A percentile compares a stretch with the other conserved stretches of the same genome.
phyloP scores from a whole-genome alignment of 192 early-diverging fungal species.

The Gamsiella multidivaricata region DNA sequence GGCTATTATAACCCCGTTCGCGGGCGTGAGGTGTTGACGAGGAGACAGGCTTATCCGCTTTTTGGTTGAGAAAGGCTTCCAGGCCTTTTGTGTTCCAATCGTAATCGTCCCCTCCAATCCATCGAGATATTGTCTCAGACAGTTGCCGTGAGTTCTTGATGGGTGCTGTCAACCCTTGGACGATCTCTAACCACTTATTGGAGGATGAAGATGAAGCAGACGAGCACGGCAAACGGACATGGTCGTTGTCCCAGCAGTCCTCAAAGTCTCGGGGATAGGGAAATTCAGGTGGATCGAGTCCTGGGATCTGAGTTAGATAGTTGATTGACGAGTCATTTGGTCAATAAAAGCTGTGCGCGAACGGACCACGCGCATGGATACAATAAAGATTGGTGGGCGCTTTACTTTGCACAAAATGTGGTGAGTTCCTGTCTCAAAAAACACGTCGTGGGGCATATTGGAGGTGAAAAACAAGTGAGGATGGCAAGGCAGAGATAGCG shows the following conservation, averaged over 20 bases:
- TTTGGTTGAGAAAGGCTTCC: constrained; percentile 29
- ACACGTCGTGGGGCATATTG: neutral
- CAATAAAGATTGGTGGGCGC: neutral
- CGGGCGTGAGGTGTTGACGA: neutral
- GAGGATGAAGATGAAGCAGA: neutral
- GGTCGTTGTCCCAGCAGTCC: constrained; percentile 34
- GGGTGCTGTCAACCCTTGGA: constrained; percentile 29
- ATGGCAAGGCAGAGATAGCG: neutral
- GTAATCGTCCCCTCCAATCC: constrained; percentile 16
- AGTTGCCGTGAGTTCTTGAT: constrained; percentile 28
- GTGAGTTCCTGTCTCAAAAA: constrained; percentile 39
- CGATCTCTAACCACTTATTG: constrained; percentile 21
- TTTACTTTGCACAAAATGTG: constrained; percentile 40
- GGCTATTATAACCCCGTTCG: neutral
- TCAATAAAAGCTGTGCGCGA: constrained; percentile 1
- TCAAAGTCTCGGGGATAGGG: constrained; percentile 27
- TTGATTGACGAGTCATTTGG: neutral
- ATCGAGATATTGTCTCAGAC: constrained; percentile 8
- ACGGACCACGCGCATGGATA: neutral
- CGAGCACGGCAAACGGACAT: constrained; percentile 45
- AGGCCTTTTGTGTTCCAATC: constrained; percentile 15
- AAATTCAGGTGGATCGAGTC: constrained; percentile 16
- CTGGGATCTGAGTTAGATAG: constrained; percentile 14
- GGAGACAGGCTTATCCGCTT: neutral
- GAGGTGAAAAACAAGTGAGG: neutral